Base-by-base conservation (phyloP, 805 yeast genomes). In the Pichia eremophila region DNA sequence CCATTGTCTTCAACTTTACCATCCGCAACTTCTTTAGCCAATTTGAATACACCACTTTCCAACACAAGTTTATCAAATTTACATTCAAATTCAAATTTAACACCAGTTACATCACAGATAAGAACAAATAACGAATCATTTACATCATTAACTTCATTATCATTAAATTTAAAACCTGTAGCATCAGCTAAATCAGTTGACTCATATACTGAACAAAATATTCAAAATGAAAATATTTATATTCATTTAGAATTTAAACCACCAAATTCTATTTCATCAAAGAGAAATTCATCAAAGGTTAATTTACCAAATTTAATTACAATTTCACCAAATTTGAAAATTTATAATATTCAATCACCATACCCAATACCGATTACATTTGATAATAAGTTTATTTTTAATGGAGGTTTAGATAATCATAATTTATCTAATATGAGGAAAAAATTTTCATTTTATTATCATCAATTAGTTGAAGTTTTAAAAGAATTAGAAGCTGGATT, bases 281-380 rank as follows among this genome's bases (percentile, higher is more conserved):
- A 27, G 8, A 43, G n/a, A 46, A 44, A 34, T n/a, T 22, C 43
- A 22, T 44, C 41, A n/a, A 50, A 40, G 32, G 11, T 49, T 7
- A 14, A 28, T 8, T 46, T 52, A 41, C 57, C 57, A 39, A n/a
- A 44, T 3, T 25, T 40, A 2, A 40, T 54, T 7, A 22, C 47
- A 1, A 29, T 57, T 6, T 45, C 48, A 5, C 58, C 60, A 9
- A 37, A 32, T 25, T 45, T 57, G 28, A 43, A 43, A 39, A 46
- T 51, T 3, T 47, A 55, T 17, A 54, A 54, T 14, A 42, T 57
- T 8, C 48, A 53, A 28, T 55, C 60, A 7, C 48, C 52, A 5
- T 47, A 45, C 18, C 48, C 58, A 5, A 48, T 57, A 8, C 60
- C 61, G 5, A 44, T 57, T 15, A 51, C 60, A 10, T 50, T 57